These are phyloP conservation scores for Marasmius fiardii DNA, from an alignment of 1,284 basidiomycete species.

Conservation along the genomic window DNA sequence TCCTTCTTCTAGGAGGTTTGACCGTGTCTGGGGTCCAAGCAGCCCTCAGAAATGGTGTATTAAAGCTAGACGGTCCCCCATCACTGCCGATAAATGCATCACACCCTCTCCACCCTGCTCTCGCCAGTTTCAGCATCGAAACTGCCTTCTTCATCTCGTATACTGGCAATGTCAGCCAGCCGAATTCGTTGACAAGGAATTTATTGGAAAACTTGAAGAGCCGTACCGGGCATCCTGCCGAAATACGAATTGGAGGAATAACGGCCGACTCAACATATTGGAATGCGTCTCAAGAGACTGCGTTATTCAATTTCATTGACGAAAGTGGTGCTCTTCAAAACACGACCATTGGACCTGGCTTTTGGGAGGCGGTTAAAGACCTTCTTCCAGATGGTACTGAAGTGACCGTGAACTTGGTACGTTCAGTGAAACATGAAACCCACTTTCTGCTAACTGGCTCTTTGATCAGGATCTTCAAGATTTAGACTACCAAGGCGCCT, in stretches of 20 bases:
- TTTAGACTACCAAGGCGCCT: slow-evolving; percentile 36
- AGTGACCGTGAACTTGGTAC: slow-evolving; percentile 40
- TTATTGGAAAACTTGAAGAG: slow-evolving; percentile 40
- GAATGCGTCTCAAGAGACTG: slow-evolving; percentile 33
- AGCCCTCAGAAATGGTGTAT: neutral
- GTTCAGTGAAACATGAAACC: neutral
- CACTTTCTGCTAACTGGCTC: neutral
- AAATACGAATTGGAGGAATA: slow-evolving; percentile 48
- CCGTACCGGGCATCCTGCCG: slow-evolving; percentile 39
- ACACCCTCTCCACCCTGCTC: slow-evolving; percentile 34
- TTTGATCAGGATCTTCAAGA: slow-evolving; percentile 36
- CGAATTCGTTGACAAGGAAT: slow-evolving; percentile 38
- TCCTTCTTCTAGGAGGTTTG: neutral
- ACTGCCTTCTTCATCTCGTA: slow-evolving; percentile 48
- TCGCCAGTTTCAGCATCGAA: slow-evolving; percentile 51
- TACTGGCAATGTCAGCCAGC: slow-evolving; percentile 38
- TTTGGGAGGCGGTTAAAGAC: slow-evolving; percentile 40
- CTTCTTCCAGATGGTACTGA: slow-evolving; percentile 43
- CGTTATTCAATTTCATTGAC: slow-evolving; percentile 42
- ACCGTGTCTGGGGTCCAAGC: neutral
- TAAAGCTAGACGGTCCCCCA: slow-evolving; percentile 37
- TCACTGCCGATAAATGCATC: slow-evolving; percentile 40
- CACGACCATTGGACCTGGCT: slow-evolving; percentile 45
- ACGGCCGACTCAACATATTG: slow-evolving; percentile 50
- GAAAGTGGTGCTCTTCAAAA: slow-evolving; percentile 37